Evolutionary conservation across 345 rosid genomes (phyloP).

Genomic region (Citrus trifoliata): DNA sequence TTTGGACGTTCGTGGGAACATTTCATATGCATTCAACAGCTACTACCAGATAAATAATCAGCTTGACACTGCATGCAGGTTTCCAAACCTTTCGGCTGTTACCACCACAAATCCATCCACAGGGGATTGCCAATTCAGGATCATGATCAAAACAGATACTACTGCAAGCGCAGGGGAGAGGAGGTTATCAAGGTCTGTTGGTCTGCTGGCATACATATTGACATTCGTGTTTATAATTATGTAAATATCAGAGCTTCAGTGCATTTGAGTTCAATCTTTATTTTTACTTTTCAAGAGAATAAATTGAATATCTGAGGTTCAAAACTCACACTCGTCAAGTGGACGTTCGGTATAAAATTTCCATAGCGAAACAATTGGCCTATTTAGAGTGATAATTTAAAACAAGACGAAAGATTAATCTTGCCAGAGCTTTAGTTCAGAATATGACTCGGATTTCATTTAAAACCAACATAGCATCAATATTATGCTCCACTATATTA

Average conservation of each 20-base stretch:
- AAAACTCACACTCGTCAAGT: neutral
- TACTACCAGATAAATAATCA: constrained; percentile 60
- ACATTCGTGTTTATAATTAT: constrained; percentile 23
- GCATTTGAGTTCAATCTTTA: constrained; percentile 7
- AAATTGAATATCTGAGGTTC: neutral
- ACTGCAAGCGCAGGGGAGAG: constrained; percentile 1
- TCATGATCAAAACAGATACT: constrained; percentile 40
- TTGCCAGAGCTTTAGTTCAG: too few species aligned
- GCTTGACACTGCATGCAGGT: constrained; percentile 54
- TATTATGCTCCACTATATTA: neutral
- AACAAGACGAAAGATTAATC: too few species aligned
- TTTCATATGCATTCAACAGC: constrained; percentile 65
- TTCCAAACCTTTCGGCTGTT: constrained; percentile 45
- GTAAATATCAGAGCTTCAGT: constrained; percentile 25
- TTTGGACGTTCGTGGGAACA: constrained; percentile 41
- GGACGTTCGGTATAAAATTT: neutral
- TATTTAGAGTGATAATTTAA: neutral
- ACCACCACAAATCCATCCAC: constrained; percentile 43
- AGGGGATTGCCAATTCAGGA: constrained; percentile 51
- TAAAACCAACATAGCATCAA: neutral
- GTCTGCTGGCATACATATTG: constrained; percentile 8
- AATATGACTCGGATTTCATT: neutral
- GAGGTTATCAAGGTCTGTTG: constrained; percentile 7
- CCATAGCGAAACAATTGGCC: neutral
- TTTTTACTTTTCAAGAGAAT: neutral